Base-by-base conservation (phyloP, 352 stramenopile species). In the Phytophthora hibernalis region DNA sequence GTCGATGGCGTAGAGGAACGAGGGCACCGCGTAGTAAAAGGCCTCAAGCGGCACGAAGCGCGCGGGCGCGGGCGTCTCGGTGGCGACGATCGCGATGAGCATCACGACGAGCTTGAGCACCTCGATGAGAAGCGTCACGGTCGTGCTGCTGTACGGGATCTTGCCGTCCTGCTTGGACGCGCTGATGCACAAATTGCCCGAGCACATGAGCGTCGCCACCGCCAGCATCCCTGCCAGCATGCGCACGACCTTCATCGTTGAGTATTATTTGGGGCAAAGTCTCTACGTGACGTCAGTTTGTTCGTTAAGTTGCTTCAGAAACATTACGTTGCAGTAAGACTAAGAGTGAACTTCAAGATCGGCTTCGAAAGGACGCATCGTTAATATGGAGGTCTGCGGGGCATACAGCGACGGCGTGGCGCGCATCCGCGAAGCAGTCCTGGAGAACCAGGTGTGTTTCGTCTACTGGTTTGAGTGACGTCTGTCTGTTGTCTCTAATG, bases 1-100 rank as follows among this genome's bases (percentile, higher is more conserved):
- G 76, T 96, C 88, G 66, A 96, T 81, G 70, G 85, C 83, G 68
- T 96, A 96, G 26, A 96, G 79, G 40, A 93, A 78, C n/a, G 88
- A 91, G 8, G 88, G 88, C 43, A 93, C 74, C 16, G 88, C 88
- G 76, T 93, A 96, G 65, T 85, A 90, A 28, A 87, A 73, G 20
- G 69, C 72, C 51, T 93, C 83, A 21, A 75, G 72, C 21, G 83
- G 56, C 31, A 83, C 74, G 15, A 95, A 75, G 18, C 65, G 71
- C 13, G 74, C 28, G 5, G 84, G 83, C 47, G 64, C 37, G 18
- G 71, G 67, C 43, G 82, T 76, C 30, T 74, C 67, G 16, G 77
- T 74, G 31, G 62, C 68, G 22, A 81, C 51, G 58, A 94, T 82
- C 0, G 69, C 76, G 1, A 74, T 44, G 31, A 82, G 45, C 58